Evolutionary conservation across 2,329 filamentous ascomycete genomes (phyloP).

Genomic region (Calonectria multiphialidica): DNA sequence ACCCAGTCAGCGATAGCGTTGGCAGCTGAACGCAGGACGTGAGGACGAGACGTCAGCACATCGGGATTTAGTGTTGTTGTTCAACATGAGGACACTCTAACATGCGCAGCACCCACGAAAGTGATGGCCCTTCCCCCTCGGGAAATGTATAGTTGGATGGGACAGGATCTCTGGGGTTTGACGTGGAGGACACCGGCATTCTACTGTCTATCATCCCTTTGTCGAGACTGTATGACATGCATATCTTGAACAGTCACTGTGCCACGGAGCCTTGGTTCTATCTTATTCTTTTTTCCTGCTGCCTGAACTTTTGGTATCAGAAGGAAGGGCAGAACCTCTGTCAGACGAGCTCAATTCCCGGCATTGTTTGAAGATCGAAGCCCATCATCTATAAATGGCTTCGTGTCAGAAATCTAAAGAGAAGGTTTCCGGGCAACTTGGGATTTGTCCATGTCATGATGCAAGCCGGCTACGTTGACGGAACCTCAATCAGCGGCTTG

Average conservation of each 20-base stretch:
- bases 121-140: neutral
- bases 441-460: neutral
- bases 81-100: neutral
- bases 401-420: neutral
- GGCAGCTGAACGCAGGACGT: neutral
- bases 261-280: neutral
- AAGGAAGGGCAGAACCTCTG: neutral
- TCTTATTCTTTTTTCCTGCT: neutral
- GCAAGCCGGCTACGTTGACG: neutral
- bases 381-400: neutral
- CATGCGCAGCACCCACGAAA: neutral
- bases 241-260: neutral
- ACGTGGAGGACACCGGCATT: neutral
- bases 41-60: neutral
- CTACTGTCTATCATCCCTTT: neutral
- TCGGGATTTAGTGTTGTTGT: neutral
- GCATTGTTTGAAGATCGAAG: neutral
- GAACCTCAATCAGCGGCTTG: neutral
- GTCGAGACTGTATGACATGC: neutral
- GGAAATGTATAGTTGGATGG: conserved; percentile 1
- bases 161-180: neutral
- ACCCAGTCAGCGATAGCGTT: neutral
- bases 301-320: neutral
- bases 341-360: neutral
- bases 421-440: neutral